Evolutionary conservation across 257 asterid genomes (phyloP).

Genomic region (Solanum ossicruentum): DNA sequence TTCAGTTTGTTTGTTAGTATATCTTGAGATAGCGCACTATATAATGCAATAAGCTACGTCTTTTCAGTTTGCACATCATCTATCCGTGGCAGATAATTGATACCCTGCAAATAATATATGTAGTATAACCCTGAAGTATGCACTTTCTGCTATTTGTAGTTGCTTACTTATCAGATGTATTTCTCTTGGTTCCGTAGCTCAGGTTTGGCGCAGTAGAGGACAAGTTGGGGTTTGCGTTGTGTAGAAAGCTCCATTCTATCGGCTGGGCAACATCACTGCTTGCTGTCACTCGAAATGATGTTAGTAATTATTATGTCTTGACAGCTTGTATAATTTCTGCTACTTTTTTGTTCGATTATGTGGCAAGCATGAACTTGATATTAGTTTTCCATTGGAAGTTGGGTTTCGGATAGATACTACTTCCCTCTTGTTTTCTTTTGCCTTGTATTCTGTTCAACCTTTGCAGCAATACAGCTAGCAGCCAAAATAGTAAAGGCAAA

Average conservation of each 20-base stretch:
- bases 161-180: conserved; percentile 19
- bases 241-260: conserved; percentile 53
- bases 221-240: conserved; percentile 41
- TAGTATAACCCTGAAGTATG: background rate
- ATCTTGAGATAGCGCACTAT: background rate
- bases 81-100: background rate
- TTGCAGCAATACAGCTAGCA: background rate
- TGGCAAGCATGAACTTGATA: background rate
- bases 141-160: background rate
- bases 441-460: background rate
- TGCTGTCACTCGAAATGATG: conserved; percentile 55
- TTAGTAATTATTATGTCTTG: conserved; percentile 16
- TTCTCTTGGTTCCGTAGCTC: conserved; percentile 75
- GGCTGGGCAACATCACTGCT: conserved; percentile 62
- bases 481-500: background rate
- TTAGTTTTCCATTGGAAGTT: background rate
- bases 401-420: background rate
- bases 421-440: background rate
- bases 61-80: background rate
- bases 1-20: background rate
- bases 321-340: background rate
- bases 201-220: conserved; percentile 89
- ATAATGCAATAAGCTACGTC: background rate
- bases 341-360: background rate
- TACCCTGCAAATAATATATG: background rate